phyloP scores from a whole-genome alignment of 2,329 filamentous ascomycete genomes.

The Microdochium trichocladiopsis region DNA sequence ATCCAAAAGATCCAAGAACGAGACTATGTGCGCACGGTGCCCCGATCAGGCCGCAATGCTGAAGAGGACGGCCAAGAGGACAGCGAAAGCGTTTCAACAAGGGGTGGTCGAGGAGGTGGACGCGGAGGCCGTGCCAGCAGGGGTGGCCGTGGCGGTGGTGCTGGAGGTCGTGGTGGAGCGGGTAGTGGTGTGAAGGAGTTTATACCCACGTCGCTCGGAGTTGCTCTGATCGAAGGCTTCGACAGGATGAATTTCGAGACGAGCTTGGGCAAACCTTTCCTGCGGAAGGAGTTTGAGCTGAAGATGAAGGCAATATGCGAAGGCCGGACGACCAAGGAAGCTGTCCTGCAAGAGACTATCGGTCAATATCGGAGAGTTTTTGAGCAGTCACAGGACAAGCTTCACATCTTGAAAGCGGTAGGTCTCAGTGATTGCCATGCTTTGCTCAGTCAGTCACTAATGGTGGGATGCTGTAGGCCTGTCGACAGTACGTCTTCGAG shows the following conservation, averaged over 20 bases:
- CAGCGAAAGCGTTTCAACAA: constrained; percentile 26
- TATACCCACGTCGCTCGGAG: constrained; percentile 83
- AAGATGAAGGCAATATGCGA: constrained; percentile 97
- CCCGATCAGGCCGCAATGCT: constrained; percentile 27
- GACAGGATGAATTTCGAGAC: constrained; percentile 90
- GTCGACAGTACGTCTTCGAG: constrained; percentile 47
- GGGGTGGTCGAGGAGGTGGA: constrained; percentile 32
- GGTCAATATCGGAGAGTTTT: constrained; percentile 85
- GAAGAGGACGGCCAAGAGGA: constrained; percentile 28
- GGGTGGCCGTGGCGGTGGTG: constrained; percentile 32
- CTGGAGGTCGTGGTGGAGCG: constrained; percentile 29
- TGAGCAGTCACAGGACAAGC: constrained; percentile 69
- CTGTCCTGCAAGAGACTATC: constrained; percentile 76
- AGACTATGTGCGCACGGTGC: constrained; percentile 69
- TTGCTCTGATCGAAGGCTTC: constrained; percentile 90
- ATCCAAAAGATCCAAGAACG: constrained; percentile 92
- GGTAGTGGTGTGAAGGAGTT: constrained; percentile 66
- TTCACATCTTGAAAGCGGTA: constrained; percentile 59
- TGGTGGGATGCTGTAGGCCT: constrained; percentile 28
- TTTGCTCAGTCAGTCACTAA: constrained; percentile 3
- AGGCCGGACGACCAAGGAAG: constrained; percentile 65
- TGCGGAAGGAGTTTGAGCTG: constrained; percentile 95
- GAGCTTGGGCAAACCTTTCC: constrained; percentile 88
- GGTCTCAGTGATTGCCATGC: constrained; percentile 20
- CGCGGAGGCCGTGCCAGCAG: constrained; percentile 43